Conservation (phyloP, 768 basidiomycete genomes). For the Melanogaster broomeanus region DNA sequence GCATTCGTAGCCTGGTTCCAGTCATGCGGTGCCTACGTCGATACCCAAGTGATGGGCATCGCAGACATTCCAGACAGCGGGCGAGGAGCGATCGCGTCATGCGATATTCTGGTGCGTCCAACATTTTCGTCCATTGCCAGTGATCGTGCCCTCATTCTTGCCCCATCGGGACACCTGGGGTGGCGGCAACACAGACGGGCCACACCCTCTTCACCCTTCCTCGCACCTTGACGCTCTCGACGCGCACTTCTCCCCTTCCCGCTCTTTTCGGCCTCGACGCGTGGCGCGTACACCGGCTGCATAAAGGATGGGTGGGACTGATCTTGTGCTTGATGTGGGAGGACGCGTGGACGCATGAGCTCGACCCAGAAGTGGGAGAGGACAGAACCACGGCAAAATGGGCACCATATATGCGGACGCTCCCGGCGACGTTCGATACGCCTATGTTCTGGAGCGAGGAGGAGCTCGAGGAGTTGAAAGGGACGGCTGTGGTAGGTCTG, state of each 20-base stretch:
- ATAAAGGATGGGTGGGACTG: constrained; percentile 80
- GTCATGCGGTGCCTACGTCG: constrained; percentile 49
- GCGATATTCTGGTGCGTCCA: constrained; percentile 65
- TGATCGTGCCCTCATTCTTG: not conserved
- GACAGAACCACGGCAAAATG: constrained; percentile 9
- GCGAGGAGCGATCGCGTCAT: constrained; percentile 72
- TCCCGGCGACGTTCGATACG: constrained; percentile 78
- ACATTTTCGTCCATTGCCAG: not conserved
- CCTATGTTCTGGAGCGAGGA: constrained; percentile 91
- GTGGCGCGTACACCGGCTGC: constrained; percentile 64
- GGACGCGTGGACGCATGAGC: constrained; percentile 59
- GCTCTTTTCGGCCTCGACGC: constrained; percentile 54
- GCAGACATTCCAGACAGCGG: constrained; percentile 54
- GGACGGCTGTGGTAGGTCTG: constrained; percentile 86
- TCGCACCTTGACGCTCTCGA: constrained; percentile 72
- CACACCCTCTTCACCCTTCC: constrained; percentile 83
- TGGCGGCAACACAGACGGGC: constrained; percentile 51
- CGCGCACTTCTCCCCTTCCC: constrained; percentile 71
- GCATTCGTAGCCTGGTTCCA: constrained; percentile 63
- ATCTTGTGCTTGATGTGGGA: constrained; percentile 99
- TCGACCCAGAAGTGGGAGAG: constrained; percentile 43
- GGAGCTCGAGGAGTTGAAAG: constrained; percentile 74
- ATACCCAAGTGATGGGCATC: constrained; percentile 46
- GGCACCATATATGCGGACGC: constrained; percentile 33
- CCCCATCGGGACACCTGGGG: not conserved